Evolutionary conservation across 805 yeast species (phyloP), one percentile per base, ranked within the genome.

Genomic region (Cyberlindnera galapagoensis): DNA sequence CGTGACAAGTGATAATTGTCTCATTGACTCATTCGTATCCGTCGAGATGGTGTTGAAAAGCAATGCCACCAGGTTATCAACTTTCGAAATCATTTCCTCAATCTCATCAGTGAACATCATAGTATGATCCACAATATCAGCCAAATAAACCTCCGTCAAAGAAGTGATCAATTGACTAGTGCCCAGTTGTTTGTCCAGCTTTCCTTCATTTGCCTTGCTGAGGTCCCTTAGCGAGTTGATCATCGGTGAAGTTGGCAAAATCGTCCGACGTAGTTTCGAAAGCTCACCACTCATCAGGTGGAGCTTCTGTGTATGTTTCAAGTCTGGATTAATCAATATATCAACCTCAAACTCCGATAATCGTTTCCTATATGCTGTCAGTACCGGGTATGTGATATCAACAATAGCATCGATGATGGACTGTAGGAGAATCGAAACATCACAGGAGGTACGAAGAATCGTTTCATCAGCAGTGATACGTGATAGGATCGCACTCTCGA

Each of bases 11-110:
- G 79, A 69, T 26, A 75, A 56, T 47, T 67, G 64, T 32, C 64
- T 61, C 66, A 75, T 74, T 5, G 79, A 65, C 40, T 62, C 71
- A 39, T 72, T 70, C 3, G 75, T 70, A 27, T 69, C 69, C 9
- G 71, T 71, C 2, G 76, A 66, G 24, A 74, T 65, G 4, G 78
- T 74, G 41, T 75, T 75, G 58, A 74, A 75, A 8, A 72, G 67
- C 34, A 75, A 49, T 31, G 67, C 67, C 28, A 69, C 65, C 40
- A 74, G 57, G 38, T 69, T 67, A 40, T 68, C 70, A 17, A 73
- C 68, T 10, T 67, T 70, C 30, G 61, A 57, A 16, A 65, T 54
- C 80, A 75, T 75, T 14, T 66, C 62, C 31, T 70, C 72, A 27
- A 75, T 61, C 29, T 72, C 77, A 35, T 71, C 74, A 2, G 73